Conservation (phyloP, 805 yeast species). For the Ogataea dorogensis region DNA sequence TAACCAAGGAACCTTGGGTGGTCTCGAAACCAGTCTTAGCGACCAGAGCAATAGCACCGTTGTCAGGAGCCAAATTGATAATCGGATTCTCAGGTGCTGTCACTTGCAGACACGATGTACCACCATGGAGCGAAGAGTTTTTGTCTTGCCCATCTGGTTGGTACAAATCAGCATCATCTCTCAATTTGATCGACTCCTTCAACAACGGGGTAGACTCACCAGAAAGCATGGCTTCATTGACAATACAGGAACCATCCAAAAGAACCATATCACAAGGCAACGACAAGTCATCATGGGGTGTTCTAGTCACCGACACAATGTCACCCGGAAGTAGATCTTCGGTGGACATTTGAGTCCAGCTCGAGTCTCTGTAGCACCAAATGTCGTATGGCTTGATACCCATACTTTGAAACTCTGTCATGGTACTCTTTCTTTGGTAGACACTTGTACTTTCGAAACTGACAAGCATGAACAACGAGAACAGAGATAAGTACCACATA, state of each 20-base stretch:
- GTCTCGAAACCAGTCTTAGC: conserved; percentile 97
- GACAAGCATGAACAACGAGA: conserved; percentile 87
- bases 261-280: conserved; percentile 90
- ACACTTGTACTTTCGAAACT: conserved; percentile 94
- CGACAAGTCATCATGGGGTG: conserved; percentile 81
- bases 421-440: conserved; percentile 90
- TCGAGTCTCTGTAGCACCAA: conserved; percentile 63
- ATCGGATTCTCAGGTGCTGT: conserved; percentile 57
- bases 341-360: conserved; percentile 71
- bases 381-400: conserved; percentile 89
- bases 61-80: conserved; percentile 72
- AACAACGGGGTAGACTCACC: conserved; percentile 97
- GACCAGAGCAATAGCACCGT: conserved; percentile 88
- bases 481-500: conserved; percentile 91
- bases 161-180: conserved; percentile 68
- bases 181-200: conserved; percentile 83
- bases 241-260: conserved; percentile 88
- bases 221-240: conserved; percentile 97
- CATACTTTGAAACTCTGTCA: conserved; percentile 95
- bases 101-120: conserved; percentile 93
- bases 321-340: conserved; percentile 88
- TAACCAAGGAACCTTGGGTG: conserved; percentile 93
- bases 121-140: conserved; percentile 88
- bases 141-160: conserved; percentile 84
- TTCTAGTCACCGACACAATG: conserved; percentile 80